Evolutionary conservation across 2,329 filamentous ascomycete species (phyloP).

Genomic region (Sphaerostilbella broomeana): DNA sequence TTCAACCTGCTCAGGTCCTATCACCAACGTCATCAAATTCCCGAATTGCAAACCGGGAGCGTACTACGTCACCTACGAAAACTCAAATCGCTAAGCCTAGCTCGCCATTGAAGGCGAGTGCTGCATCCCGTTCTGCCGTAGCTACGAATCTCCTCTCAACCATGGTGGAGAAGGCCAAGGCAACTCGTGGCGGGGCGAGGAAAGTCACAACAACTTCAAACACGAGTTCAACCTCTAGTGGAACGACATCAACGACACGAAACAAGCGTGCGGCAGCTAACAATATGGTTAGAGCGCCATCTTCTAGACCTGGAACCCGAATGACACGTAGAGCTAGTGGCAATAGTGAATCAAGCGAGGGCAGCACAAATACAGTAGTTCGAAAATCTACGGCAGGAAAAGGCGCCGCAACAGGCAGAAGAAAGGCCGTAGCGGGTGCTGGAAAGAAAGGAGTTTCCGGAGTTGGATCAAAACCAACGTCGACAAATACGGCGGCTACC

Average conservation of each 20-base stretch:
- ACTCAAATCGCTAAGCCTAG: conserved; percentile 50
- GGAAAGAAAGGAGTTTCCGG: conserved; percentile 47
- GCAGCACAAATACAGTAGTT: conserved; percentile 58
- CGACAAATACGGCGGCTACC: conserved; percentile 33
- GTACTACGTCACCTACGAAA: conserved; percentile 48
- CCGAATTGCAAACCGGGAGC: conserved; percentile 48
- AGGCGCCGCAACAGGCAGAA: conserved; percentile 32
- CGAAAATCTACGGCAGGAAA: conserved; percentile 44
- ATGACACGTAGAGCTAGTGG: conserved; percentile 49
- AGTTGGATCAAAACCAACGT: conserved; percentile 40
- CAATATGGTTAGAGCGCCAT: conserved; percentile 29
- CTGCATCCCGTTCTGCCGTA: conserved; percentile 32
- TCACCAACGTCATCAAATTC: conserved; percentile 81
- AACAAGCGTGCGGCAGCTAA: conserved; percentile 31
- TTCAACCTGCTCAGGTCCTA: conserved; percentile 54
- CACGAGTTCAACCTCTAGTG: conserved; percentile 35
- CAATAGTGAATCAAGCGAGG: conserved; percentile 57
- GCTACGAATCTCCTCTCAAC: conserved; percentile 44
- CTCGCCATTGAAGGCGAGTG: conserved; percentile 54
- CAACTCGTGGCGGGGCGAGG: conserved; percentile 41
- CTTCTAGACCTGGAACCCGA: conserved; percentile 37
- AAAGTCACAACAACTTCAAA: conserved; percentile 42
- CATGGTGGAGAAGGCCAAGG: conserved; percentile 57
- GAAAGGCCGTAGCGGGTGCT: conserved; percentile 48
- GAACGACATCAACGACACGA: conserved; percentile 28